These are phyloP conservation scores for Myxozyma monticola DNA, from an alignment of 805 yeast species.

Conservation along the genomic window DNA sequence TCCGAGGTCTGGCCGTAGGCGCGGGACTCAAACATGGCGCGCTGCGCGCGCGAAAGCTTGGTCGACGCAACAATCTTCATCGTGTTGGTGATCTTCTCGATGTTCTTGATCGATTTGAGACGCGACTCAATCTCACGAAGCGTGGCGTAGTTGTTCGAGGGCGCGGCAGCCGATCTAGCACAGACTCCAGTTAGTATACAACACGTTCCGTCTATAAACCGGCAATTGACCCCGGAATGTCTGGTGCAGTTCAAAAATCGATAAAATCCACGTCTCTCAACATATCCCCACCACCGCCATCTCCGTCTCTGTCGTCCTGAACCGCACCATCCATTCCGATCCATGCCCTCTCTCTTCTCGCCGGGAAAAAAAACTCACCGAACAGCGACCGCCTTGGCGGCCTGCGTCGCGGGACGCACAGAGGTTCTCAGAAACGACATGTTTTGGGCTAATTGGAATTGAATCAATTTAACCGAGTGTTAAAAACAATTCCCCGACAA, in stretches of 20 bases:
- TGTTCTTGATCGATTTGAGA: conserved; percentile 96
- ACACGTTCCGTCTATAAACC: no score
- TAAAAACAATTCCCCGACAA: not conserved
- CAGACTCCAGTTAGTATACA: not conserved
- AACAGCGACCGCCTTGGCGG: conserved; percentile 32
- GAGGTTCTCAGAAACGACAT: conserved; percentile 37
- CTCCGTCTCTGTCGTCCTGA: no score
- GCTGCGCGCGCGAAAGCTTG: conserved; percentile 91
- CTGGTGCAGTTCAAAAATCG: no score
- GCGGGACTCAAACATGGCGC: conserved; percentile 86
- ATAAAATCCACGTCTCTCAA: not conserved
- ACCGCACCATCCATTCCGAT: no score
- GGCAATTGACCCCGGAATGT: no score
- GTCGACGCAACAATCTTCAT: conserved; percentile 99
- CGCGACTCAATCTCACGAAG: conserved; percentile 98
- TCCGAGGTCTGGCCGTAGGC: conserved; percentile 76
- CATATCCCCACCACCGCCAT: not conserved
- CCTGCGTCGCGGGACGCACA: conserved; percentile 34
- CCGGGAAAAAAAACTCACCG: conserved; percentile 35
- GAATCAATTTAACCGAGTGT: not conserved
- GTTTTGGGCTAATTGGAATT: not conserved
- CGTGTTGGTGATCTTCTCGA: conserved; percentile 98
- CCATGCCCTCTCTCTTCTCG: no score
- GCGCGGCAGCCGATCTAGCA: conserved; percentile 14
- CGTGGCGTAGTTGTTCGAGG: conserved; percentile 62